Base-by-base conservation (phyloP, 176 grass and related monocot species). In the Dendrocalamus sinicus region DNA sequence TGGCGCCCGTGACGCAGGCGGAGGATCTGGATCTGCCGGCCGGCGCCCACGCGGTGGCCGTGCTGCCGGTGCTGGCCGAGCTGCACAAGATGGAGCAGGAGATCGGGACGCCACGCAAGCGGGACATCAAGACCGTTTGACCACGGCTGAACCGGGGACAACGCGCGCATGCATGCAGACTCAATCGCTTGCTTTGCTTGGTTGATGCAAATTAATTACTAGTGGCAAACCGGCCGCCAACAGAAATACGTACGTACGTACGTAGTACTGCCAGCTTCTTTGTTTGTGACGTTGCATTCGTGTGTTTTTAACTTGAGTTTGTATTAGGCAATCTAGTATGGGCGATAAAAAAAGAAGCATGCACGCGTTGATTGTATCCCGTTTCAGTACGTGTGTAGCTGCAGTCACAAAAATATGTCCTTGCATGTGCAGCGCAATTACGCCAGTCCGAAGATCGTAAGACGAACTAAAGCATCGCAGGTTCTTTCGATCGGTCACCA, bases 11-110 rank as follows among this genome's bases (percentile, higher is more conserved):
- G 45, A 2, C 71, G 65, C 12, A 35, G 43, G 45, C 7, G 50
- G 80, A 81, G 68, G 87, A 89, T 75, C 84, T 89, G 67, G 80
- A 89, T 72, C 59, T 79, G 72, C 79, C 83, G 30, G 54, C 80
- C 6, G 76, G 72, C 45, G 72, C 70, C 15, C 90, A 84, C 72
- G 86, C 80, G 1, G 54, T 81, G 35, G 85, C 93, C 22, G 87
- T 90, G 64, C 81, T 92, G 54, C 54, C 89, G 51, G 75, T 76
- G 60, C 78, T 96, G 72, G 89, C 86, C 23, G 91, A 83, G 58
- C 84, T 96, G 88, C 91, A 82, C 35, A 90, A 87, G 72, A 62
- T 96, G 66, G 91, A 93, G 73, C 72, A 59, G 41, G 75, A 81
- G 43, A 61, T 87, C 22, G 73, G 60, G 41, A 69, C 89, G 75